Conservation (phyloP, 2,329 filamentous ascomycete genomes). For the Aspergillus jensenii region DNA sequence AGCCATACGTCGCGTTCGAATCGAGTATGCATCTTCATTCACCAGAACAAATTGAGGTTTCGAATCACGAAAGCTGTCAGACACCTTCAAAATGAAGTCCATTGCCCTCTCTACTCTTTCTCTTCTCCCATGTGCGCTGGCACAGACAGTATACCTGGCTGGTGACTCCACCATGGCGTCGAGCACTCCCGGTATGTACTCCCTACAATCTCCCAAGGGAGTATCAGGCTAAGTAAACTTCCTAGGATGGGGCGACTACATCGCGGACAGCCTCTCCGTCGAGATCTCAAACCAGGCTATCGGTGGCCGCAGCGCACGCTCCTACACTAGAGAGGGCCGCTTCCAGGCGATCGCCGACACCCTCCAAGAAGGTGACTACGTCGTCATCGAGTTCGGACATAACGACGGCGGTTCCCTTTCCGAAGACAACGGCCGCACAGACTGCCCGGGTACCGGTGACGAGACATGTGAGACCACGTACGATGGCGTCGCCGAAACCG, state of each 20-base stretch:
- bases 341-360: slow-evolving; percentile 58
- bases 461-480: slow-evolving; percentile 57
- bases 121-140: slow-evolving; percentile 24
- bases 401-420: slow-evolving; percentile 65
- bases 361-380: slow-evolving; percentile 61
- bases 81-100: slow-evolving; percentile 22
- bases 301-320: slow-evolving; percentile 65
- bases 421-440: slow-evolving; percentile 61
- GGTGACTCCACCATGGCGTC: slow-evolving; percentile 39
- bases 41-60: neutral
- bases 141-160: slow-evolving; percentile 30
- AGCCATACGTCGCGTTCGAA: neutral
- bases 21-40: neutral
- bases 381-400: slow-evolving; percentile 71
- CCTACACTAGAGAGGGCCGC: slow-evolving; percentile 65
- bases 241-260: slow-evolving; percentile 62
- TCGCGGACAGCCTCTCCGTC: slow-evolving; percentile 52
- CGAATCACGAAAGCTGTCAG: neutral
- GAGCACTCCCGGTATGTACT: slow-evolving; percentile 18
- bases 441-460: slow-evolving; percentile 55
- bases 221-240: neutral
- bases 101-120: slow-evolving; percentile 17
- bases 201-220: neutral
- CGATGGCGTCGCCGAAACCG: slow-evolving; percentile 53
- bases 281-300: slow-evolving; percentile 64